These are phyloP conservation scores for Aspergillus versicolor DNA, from an alignment of 2,329 filamentous ascomycete species.

Conservation along the genomic window DNA sequence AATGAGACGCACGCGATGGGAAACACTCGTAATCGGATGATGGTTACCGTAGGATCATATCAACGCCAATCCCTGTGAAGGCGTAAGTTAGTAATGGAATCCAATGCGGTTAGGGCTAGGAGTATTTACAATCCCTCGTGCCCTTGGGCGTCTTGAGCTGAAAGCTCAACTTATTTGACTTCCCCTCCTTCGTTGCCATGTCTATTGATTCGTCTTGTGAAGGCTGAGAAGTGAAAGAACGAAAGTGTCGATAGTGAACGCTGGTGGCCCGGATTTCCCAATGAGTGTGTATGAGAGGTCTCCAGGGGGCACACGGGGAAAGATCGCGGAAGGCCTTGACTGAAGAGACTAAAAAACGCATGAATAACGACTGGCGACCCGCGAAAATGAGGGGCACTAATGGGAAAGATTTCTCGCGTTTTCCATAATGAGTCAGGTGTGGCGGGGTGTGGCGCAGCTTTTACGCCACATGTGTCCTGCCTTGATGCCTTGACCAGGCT, in stretches of 20 bases:
- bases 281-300: conserved; percentile 1
- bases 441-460: neutral
- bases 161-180: conserved; percentile 49
- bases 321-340: conserved; percentile 7
- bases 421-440: conserved; percentile 11
- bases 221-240: conserved; percentile 5
- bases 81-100: neutral
- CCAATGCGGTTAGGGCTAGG: neutral
- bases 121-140: conserved; percentile 69
- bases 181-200: conserved; percentile 28
- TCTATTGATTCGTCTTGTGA: conserved; percentile 7
- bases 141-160: conserved; percentile 88
- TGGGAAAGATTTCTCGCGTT: conserved; percentile 10
- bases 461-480: neutral
- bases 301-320: conserved; percentile 3
- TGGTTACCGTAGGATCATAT: conserved; percentile 13
- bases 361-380: conserved; percentile 9
- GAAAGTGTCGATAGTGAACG: conserved; percentile 6
- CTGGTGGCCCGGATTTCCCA: conserved; percentile 9
- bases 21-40: neutral
- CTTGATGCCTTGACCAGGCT: neutral
- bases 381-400: conserved; percentile 8
- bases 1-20: conserved; percentile 63
- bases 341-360: conserved; percentile 13
- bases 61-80: conserved; percentile 9